Evolutionary conservation across 78 protist genomes (phyloP), one percentile per base, ranked within the genome.

Genomic region (Isochrysis galbana): DNA sequence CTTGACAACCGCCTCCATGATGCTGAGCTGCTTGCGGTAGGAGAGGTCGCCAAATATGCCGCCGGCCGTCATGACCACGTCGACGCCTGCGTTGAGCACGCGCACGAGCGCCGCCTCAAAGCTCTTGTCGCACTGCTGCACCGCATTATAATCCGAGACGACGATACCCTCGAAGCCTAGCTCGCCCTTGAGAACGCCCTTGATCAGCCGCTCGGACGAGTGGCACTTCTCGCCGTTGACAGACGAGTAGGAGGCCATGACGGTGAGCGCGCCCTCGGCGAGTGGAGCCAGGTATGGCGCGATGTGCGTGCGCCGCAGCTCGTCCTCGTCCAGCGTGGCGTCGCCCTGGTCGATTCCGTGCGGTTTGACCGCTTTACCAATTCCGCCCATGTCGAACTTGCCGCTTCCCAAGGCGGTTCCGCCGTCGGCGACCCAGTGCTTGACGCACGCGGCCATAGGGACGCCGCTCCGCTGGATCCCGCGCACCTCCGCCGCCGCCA

Each of bases 371-470:
- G 61, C 61, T 14, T 51, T 51, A 14, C 61, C 61, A 14, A 51
- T 51, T 14, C 61, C 61, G 7, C 61, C 61, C 61, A 51, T 51
- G 61, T 51, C 61, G 82, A 5, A 2, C 82, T 2, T 72, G 22
- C 86, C 86, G 1, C 51, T 78, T 11, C 86, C 86, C 11, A 41
- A 0, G 38, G 32, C 36, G 25, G 48, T 41, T 29, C 14, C 86
- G 86, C 86, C 86, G 86, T 78, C 86, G 42, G 34, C 46, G 1
- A 78, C 42, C 19, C 4, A 78, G 86, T 78, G 86, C 86, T 78
- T 78, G 0, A 17, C 34, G n/a, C 86, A 78, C 46, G 86, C 86
- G 1, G 46, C 34, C 86, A 78, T 21, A 29, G 48, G 86, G 38
- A 19, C 26, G 47, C 48, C n/a, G 32, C 11, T 10, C 42, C 42